A percentile compares a stretch with the other conserved stretches of the same genome.
Conservation (phyloP, 164 flowering plant genomes). For the Berberis thunbergii region DNA sequence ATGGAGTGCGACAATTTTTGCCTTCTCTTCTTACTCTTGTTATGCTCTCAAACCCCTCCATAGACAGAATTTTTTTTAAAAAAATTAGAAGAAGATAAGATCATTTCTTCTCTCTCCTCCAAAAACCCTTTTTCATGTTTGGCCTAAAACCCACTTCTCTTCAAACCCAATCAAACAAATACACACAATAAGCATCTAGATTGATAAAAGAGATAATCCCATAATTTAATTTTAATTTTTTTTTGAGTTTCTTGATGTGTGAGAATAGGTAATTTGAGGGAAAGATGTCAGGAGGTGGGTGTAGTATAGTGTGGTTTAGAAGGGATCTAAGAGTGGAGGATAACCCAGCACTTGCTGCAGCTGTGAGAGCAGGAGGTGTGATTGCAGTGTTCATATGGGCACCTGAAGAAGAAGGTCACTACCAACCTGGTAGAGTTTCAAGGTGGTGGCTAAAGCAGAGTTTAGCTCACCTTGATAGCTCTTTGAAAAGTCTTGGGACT, state of each 20-base stretch:
- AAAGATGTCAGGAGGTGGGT: slow-evolving; percentile 49
- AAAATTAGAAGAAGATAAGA: slow-evolving; percentile 1
- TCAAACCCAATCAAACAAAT: not conserved
- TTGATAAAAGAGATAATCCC: not conserved
- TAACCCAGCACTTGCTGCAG: slow-evolving; percentile 91
- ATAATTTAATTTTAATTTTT: not conserved
- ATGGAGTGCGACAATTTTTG: not conserved
- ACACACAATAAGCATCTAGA: no score
- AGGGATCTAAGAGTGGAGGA: slow-evolving; percentile 98
- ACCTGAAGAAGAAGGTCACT: slow-evolving; percentile 94
- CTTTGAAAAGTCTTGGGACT: slow-evolving; percentile 80
- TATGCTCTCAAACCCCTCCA: not conserved
- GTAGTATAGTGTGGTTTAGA: slow-evolving; percentile 97
- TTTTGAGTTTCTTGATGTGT: not conserved
- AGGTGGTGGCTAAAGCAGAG: slow-evolving; percentile 98
- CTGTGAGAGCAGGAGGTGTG: slow-evolving; percentile 82
- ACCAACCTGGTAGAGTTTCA: slow-evolving; percentile 84
- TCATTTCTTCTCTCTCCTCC: slow-evolving; percentile 1
- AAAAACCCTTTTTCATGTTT: not conserved
- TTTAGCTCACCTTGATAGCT: slow-evolving; percentile 71
- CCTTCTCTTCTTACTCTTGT: not conserved
- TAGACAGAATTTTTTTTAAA: not conserved
- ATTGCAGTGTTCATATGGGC: slow-evolving; percentile 86
- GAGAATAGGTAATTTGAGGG: not conserved
- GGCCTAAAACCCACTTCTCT: not conserved